Conservation (phyloP, 1,284 basidiomycete species). For the Moesziomyces parantarcticus region DNA sequence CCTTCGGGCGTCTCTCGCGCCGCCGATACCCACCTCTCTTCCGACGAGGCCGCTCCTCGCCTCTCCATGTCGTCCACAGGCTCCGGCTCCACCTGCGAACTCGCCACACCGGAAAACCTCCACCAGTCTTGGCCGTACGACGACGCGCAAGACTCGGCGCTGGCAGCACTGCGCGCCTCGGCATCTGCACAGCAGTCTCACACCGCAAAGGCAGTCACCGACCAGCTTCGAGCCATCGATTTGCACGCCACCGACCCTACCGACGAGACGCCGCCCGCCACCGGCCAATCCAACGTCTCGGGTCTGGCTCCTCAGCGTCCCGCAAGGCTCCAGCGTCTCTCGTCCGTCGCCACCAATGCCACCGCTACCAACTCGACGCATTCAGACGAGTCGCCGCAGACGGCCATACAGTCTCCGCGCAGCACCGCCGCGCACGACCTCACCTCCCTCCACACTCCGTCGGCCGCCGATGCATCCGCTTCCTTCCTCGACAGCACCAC, state of each 20-base stretch:
- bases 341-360: slow-evolving; percentile 35
- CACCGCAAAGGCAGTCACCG: neutral
- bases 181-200: slow-evolving; percentile 1
- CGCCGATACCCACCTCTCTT: slow-evolving; percentile 3
- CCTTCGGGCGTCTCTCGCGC: neutral
- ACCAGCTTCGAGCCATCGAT: slow-evolving; percentile 6
- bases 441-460: slow-evolving; percentile 7
- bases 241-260: neutral
- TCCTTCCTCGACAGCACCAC: neutral
- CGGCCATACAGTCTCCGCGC: slow-evolving; percentile 22
- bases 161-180: slow-evolving; percentile 17
- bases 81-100: slow-evolving; percentile 46
- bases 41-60: slow-evolving; percentile 34
- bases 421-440: slow-evolving; percentile 10
- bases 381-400: slow-evolving; percentile 22
- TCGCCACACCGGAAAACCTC: slow-evolving; percentile 46
- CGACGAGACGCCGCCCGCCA: neutral
- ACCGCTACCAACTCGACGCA: slow-evolving; percentile 23
- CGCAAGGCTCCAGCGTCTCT: slow-evolving; percentile 34
- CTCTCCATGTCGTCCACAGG: slow-evolving; percentile 53
- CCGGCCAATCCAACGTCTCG: neutral
- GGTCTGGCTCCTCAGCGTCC: slow-evolving; percentile 32
- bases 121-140: slow-evolving; percentile 35
- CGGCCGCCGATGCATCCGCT: slow-evolving; percentile 1
- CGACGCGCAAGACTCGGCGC: slow-evolving; percentile 5